Evolutionary conservation across 2,329 filamentous ascomycete genomes (phyloP).

Genomic region (Chaetomium sp.): DNA sequence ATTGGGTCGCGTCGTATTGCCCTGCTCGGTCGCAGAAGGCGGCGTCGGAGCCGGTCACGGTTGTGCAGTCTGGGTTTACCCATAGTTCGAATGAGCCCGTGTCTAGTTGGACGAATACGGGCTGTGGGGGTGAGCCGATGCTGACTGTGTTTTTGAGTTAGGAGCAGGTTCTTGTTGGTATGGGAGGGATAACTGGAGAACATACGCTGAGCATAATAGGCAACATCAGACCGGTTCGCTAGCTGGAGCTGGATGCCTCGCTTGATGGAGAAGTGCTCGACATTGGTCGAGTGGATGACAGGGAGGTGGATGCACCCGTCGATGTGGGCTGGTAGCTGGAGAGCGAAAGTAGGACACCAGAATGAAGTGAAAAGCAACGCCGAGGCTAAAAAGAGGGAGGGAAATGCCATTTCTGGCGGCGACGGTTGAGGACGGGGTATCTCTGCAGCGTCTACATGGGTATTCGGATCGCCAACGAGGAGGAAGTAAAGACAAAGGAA

Average conservation of each 20-base stretch:
- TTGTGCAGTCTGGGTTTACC: slow-evolving; percentile 55
- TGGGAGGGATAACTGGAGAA: slow-evolving; percentile 16
- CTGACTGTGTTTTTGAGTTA: slow-evolving; percentile 32
- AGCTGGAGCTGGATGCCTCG: slow-evolving; percentile 40
- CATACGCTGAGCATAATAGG: slow-evolving; percentile 46
- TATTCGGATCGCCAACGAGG: background rate
- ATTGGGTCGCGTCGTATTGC: slow-evolving; percentile 37
- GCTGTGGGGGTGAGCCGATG: slow-evolving; percentile 49
- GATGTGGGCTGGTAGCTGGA: slow-evolving; percentile 17
- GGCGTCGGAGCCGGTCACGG: slow-evolving; percentile 35
- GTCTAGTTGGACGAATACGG: slow-evolving; percentile 50
- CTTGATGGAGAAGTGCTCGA: slow-evolving; percentile 33
- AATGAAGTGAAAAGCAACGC: slow-evolving; percentile 22
- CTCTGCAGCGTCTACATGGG: slow-evolving; percentile 15
- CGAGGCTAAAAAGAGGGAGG: slow-evolving; percentile 17
- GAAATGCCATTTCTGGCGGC: slow-evolving; percentile 27
- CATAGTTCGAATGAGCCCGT: slow-evolving; percentile 56
- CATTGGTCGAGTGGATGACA: slow-evolving; percentile 39
- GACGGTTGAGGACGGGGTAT: slow-evolving; percentile 11
- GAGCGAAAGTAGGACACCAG: slow-evolving; percentile 13
- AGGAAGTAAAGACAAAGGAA: background rate
- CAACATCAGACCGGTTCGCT: slow-evolving; percentile 46
- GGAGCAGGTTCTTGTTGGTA: background rate
- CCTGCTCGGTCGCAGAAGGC: slow-evolving; percentile 42
- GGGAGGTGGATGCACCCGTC: slow-evolving; percentile 34